Conservation (phyloP, 192 early-diverging fungal species). For the Podila minutissima region DNA sequence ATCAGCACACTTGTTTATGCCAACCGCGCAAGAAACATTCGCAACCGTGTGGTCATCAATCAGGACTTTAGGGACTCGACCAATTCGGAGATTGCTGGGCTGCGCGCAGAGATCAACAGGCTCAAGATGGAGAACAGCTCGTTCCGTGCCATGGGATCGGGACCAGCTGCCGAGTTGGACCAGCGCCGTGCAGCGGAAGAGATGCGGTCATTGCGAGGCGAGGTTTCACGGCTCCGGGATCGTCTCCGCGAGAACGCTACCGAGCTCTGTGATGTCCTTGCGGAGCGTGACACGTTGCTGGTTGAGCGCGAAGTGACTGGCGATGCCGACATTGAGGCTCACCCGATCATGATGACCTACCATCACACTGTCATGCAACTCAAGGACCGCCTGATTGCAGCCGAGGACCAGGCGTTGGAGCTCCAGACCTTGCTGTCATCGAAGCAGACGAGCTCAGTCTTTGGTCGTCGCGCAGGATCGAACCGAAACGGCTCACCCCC, state of each 20-base stretch:
- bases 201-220: slow-evolving; percentile 50
- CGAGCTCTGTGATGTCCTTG: slow-evolving; percentile 53
- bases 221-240: slow-evolving; percentile 57
- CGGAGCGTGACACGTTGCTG: slow-evolving; percentile 63
- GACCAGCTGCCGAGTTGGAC: slow-evolving; percentile 43
- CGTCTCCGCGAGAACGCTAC: slow-evolving; percentile 53
- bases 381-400: slow-evolving; percentile 39
- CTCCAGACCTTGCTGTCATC: slow-evolving; percentile 44
- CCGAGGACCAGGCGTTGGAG: slow-evolving; percentile 48
- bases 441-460: slow-evolving; percentile 12
- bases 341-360: slow-evolving; percentile 49
- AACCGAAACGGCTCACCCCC: slow-evolving; percentile 41
- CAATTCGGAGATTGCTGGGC: slow-evolving; percentile 61
- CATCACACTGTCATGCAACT: slow-evolving; percentile 50
- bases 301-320: slow-evolving; percentile 57
- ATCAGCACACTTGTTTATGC: slow-evolving; percentile 97
- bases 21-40: slow-evolving; percentile 95
- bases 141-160: slow-evolving; percentile 52
- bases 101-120: slow-evolving; percentile 60
- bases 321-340: slow-evolving; percentile 46
- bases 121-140: slow-evolving; percentile 62
- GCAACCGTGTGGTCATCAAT: slow-evolving; percentile 79
- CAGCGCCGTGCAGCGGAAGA: slow-evolving; percentile 52
- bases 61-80: slow-evolving; percentile 59
- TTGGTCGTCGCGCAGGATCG: slow-evolving; percentile 25